These are phyloP conservation scores for Speleostelium caveatum DNA, from an alignment of 78 protist genomes.

Conservation along the genomic window DNA sequence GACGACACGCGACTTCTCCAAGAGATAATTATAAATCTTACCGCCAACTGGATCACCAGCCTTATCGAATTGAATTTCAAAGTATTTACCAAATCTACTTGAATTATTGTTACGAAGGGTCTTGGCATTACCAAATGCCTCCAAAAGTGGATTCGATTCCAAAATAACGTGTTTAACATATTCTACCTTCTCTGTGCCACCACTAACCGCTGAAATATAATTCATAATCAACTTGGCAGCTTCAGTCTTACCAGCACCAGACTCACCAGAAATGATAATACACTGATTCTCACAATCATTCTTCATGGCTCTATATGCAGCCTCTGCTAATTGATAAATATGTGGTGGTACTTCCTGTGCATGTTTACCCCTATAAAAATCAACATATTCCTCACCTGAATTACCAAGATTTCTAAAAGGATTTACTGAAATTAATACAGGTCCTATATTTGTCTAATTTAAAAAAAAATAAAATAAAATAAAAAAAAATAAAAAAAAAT, in stretches of 20 bases:
- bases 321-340: constrained; percentile 93
- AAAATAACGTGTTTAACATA: constrained; percentile 76
- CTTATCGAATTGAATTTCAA: constrained; percentile 88
- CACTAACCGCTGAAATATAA: constrained; percentile 91
- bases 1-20: constrained; percentile 91
- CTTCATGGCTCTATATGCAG: constrained; percentile 82
- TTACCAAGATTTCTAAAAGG: constrained; percentile 88
- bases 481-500: background rate
- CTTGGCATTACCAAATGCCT: constrained; percentile 98
- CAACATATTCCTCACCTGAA: constrained; percentile 67
- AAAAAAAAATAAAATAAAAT: background rate
- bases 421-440: constrained; percentile 93
- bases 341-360: constrained; percentile 93
- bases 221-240: constrained; percentile 95
- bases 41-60: constrained; percentile 94
- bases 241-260: constrained; percentile 98
- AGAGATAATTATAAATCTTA: constrained; percentile 79
- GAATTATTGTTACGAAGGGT: constrained; percentile 96
- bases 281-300: constrained; percentile 87
- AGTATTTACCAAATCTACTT: constrained; percentile 93
- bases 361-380: constrained; percentile 78
- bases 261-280: constrained; percentile 94
- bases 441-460: constrained; percentile 90
- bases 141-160: constrained; percentile 94
- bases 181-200: constrained; percentile 83